A percentile compares a stretch with the other conserved stretches of the same genome.
Evolutionary conservation across 2,329 filamentous ascomycete species (phyloP).

Genomic region (Beauveria pseudobassiana): DNA sequence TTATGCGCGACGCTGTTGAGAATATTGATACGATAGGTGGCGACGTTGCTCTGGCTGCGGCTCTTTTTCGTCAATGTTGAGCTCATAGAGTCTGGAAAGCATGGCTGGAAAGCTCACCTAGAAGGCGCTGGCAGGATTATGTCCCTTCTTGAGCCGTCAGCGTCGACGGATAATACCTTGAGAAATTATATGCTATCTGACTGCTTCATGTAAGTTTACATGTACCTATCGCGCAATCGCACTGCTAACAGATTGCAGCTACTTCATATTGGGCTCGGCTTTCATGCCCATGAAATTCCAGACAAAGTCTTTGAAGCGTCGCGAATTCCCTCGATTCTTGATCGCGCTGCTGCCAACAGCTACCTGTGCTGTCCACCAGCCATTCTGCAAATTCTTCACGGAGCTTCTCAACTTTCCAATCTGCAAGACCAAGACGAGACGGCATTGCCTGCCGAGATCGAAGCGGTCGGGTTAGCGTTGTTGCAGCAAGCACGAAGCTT

Average conservation of each 20-base stretch:
- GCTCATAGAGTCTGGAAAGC: slow-evolving; percentile 40
- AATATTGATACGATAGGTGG: slow-evolving; percentile 28
- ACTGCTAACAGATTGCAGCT: slow-evolving; percentile 21
- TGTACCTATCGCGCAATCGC: neutral
- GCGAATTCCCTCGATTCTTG: slow-evolving; percentile 30
- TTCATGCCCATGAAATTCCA: slow-evolving; percentile 30
- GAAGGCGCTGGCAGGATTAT: slow-evolving; percentile 39
- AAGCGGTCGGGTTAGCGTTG: slow-evolving; percentile 25
- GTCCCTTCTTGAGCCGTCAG: slow-evolving; percentile 28
- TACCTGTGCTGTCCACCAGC: slow-evolving; percentile 40
- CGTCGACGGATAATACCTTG: slow-evolving; percentile 27
- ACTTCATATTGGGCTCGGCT: slow-evolving; percentile 38
- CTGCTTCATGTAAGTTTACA: slow-evolving; percentile 33
- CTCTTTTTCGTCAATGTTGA: slow-evolving; percentile 44
- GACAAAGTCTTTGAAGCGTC: slow-evolving; percentile 27
- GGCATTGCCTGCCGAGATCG: slow-evolving; percentile 22
- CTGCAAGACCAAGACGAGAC: slow-evolving; percentile 16
- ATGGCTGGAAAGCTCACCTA: slow-evolving; percentile 40
- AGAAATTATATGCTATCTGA: slow-evolving; percentile 40
- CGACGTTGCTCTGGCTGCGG: slow-evolving; percentile 37
- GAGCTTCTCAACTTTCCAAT: slow-evolving; percentile 34
- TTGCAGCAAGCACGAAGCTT: slow-evolving; percentile 31
- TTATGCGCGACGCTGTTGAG: slow-evolving; percentile 33
- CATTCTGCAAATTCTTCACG: slow-evolving; percentile 35
- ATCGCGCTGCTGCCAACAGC: slow-evolving; percentile 34